Conservation (phyloP, 768 basidiomycete species). For the Sporobolomyces pararoseus region DNA sequence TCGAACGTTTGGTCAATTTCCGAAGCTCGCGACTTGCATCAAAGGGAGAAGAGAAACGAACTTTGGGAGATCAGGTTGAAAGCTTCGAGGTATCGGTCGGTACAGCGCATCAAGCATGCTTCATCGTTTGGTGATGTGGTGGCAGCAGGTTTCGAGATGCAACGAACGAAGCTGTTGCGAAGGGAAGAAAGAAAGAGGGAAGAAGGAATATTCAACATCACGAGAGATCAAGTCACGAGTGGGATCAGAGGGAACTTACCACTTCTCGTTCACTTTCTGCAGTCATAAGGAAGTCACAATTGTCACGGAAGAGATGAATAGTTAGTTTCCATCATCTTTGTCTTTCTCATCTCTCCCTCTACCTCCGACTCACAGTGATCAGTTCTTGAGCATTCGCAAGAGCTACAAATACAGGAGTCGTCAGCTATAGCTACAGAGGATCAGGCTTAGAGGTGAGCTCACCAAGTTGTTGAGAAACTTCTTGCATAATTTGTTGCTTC, state of each 20-base stretch:
- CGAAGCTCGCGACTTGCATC: too few species aligned
- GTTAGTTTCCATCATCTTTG: background rate
- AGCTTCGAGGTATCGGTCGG: conserved; percentile 38
- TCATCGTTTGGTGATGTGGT: conserved; percentile 28
- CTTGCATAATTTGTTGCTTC: conserved; percentile 38
- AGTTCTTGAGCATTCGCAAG: conserved; percentile 42
- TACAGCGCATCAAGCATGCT: conserved; percentile 31
- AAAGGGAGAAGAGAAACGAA: background rate
- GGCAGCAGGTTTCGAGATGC: conserved; percentile 27
- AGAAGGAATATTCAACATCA: background rate
- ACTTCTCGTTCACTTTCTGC: conserved; percentile 44
- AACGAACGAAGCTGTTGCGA: conserved; percentile 31
- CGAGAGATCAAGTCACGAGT: background rate
- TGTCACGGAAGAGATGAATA: background rate
- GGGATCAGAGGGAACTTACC: conserved; percentile 7
- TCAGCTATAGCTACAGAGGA: background rate
- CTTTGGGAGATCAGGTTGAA: conserved; percentile 30
- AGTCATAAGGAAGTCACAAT: background rate
- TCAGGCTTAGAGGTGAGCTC: background rate
- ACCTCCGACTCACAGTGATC: conserved; percentile 26
- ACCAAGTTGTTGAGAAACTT: conserved; percentile 40
- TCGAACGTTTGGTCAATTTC: too few species aligned
- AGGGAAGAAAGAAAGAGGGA: background rate
- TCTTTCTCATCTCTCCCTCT: background rate
- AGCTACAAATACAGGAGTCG: background rate